phyloP scores from a whole-genome alignment of 306 rosid species.

The Prinsepia uniflora region DNA sequence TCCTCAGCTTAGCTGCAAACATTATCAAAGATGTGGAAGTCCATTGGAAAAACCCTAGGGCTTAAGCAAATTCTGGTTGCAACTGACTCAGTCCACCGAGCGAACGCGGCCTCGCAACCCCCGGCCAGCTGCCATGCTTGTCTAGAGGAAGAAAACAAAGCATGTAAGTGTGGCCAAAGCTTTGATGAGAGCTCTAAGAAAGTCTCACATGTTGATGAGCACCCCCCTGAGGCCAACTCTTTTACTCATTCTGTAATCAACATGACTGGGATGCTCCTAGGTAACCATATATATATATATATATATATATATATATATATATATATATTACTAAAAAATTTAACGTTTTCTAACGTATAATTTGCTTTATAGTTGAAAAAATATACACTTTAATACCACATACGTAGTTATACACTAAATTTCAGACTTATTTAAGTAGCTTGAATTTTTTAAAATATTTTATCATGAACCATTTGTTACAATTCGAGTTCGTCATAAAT shows the following conservation, averaged over 20 bases:
- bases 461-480: too few relatives aligned
- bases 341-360: too few relatives aligned
- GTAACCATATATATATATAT: constrained; percentile 35
- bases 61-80: constrained; percentile 20
- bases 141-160: constrained; percentile 48
- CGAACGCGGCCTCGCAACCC: constrained; percentile 23
- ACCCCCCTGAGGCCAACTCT: constrained; percentile 42
- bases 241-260: constrained; percentile 59
- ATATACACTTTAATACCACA: too few relatives aligned
- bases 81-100: constrained; percentile 26
- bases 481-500: too few relatives aligned
- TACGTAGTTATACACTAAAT: too few relatives aligned
- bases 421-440: too few relatives aligned
- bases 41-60: constrained; percentile 3
- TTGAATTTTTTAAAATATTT: too few relatives aligned
- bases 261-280: constrained; percentile 83
- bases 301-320: too few relatives aligned
- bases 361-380: too few relatives aligned
- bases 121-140: constrained; percentile 33
- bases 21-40: constrained; percentile 19
- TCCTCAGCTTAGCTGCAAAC: too few relatives aligned
- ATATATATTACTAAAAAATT: neutral
- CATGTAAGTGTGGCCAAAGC: constrained; percentile 32
- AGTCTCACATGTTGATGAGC: constrained; percentile 15
- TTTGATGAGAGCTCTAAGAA: constrained; percentile 15